Evolutionary conservation across 2,329 filamentous ascomycete species (phyloP), one percentile per base, ranked within the genome.

Genomic region (Elsinoe fawcettii): DNA sequence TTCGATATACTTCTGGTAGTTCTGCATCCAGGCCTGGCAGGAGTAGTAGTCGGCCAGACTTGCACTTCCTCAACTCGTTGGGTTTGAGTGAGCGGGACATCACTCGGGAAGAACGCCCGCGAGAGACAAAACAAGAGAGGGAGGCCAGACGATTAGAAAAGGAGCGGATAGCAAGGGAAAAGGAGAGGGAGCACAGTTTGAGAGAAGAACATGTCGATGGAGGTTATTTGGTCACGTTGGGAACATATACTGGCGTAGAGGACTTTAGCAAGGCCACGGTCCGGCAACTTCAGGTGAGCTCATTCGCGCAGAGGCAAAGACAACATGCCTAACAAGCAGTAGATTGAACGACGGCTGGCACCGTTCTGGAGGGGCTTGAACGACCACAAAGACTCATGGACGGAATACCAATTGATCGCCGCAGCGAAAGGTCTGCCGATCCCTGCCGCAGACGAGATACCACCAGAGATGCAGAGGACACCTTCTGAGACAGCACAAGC

Each of bases 351-450:
- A 64, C 85, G 87, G 61, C 74, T 99, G 60, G 93, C 93, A 41
- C 93, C 93, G 0, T 99, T 99, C 71, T 99, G 92, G 90, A 86
- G 87, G 67, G 93, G 93, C 4, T 76, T 99, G 3, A 86, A 96
- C 62, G 91, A 97, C 70, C 90, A 93, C 71, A 86, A 85, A 14
- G 82, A 88, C 20, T 87, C 83, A 55, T 99, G 93, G 93, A 87
- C 90, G 11, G 93, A 99, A 67, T 85, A 93, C 71, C 93, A 99
- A 72, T 82, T 99, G n/a, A 83, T 96, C 65, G 90, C 92, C 58
- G 90, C 89, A 22, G 93, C 87, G 51, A 84, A 90, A 66, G 91
- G 89, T 18, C 80, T 95, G 57, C 83, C 88, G 2, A 84, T 97
- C 53, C 93, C 93, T 11, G 81, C 88, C 6, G 82, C 92, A 47